Base-by-base conservation (phyloP, 2,329 filamentous ascomycete genomes). In the Fusarium nematophilum region DNA sequence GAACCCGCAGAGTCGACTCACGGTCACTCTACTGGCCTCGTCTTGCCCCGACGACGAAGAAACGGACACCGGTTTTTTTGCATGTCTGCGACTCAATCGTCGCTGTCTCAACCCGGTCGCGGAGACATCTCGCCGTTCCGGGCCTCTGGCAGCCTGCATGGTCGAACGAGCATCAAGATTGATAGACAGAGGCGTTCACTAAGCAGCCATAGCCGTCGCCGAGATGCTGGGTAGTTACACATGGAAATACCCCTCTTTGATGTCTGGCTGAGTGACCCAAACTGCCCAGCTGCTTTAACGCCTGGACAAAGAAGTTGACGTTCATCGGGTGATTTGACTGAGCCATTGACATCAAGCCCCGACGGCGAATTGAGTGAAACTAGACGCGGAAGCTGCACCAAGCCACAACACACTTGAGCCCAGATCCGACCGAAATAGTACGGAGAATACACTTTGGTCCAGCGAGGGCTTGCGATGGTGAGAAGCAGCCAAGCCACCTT, bases 101-200 rank as follows among this genome's bases (percentile, higher is more conserved):
- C 59, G 46, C 48, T 67, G 64, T 69, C 66, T 67, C 64, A 68
- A 66, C 59, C 49, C 36, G 48, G 37, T 44, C 48, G 40, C 39
- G 48, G 63, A 68, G 54, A 49, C 53, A 65, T 54, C 50, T 59
- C 51, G 42, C 31, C 37, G 39, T 53, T 63, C 63, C 46, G 58
- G 56, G 36, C n/a, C 25, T 39, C 38, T 45, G 52, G 53, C 18
- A 37, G 43, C 21, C 43, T 38, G 25, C 31, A 27, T 38, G 14
- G 51, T 23, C 48, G 40, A 64, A 49, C 52, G 39, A 59, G 51
- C 56, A 45, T 62, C 46, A 23, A 59, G 43, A 49, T 49, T 53
- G 36, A 57, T 43, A 61, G 57, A 65, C 57, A 58, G 8, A 62
- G 53, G 57, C 53, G 38, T 55, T 27, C 44, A 58, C 29, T 43